Conservation (phyloP, 768 basidiomycete species). For the Auricularia cornea region DNA sequence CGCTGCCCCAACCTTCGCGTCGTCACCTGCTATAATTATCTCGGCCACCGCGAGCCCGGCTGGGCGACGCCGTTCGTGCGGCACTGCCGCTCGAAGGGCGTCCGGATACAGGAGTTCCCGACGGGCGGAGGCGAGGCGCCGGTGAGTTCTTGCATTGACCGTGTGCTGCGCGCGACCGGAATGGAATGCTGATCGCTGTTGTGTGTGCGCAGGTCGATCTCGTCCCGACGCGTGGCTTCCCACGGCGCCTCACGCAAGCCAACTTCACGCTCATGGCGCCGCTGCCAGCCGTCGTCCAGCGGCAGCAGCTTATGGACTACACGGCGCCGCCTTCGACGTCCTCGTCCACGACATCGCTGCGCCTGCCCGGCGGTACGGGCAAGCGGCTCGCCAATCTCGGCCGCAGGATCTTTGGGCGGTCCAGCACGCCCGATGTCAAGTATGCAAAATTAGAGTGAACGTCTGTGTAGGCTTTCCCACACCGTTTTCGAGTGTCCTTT, state of each 20-base stretch:
- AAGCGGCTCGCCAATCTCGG: neutral
- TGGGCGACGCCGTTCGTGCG: constrained; percentile 1
- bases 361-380: neutral
- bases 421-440: neutral
- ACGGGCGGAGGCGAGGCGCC: neutral
- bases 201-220: neutral
- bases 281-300: neutral
- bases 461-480: too few relatives aligned
- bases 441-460: neutral
- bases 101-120: neutral
- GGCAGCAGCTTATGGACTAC: neutral
- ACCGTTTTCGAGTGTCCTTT: too few relatives aligned
- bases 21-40: neutral
- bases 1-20: neutral
- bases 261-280: constrained; percentile 1
- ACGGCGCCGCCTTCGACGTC: neutral
- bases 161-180: too few relatives aligned
- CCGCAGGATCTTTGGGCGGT: neutral
- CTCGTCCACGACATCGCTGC: neutral
- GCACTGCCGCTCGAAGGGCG: neutral
- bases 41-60: neutral
- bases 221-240: neutral
- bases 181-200: neutral
- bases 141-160: neutral
- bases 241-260: neutral